Evolutionary conservation across 805 yeast species (phyloP), one percentile per base, ranked within the genome.

Genomic region (Candida anglica): DNA sequence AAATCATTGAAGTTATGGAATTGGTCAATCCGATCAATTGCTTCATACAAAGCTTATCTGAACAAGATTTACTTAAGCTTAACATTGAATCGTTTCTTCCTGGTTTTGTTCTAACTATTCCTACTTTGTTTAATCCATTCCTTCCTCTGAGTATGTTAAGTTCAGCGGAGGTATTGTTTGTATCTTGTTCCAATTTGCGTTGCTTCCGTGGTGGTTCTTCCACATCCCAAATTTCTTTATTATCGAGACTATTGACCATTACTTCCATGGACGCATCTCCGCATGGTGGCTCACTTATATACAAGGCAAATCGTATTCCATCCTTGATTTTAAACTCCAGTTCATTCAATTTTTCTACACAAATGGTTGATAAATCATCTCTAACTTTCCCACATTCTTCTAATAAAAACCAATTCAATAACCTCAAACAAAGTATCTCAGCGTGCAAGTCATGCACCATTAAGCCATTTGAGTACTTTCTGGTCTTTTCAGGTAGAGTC

Each of bases 381-480:
- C 20, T 11, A 4, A 10, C n/a, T 19, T 28, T 41, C 29, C 36
- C 47, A 29, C 45, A 39, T 6, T 27, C 27, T 15, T 34, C 27
- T 11, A 43, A 50, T 15, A 86, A 42, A 33, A 63, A 71, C 43
- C 73, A 56, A 46, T 89, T 89, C 50, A 91, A 77, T 1, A 78
- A 74, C 18, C 98, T 59, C 0, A 89, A 37, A 0, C 83, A 75
- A 11, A 93, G 58, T 2, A 88, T 73, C 50, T 91, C 98, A 0
- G 98, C 97, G 60, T 91, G 98, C 53, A 80, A 66, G 55, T 91
- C 98, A 49, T 91, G 98, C 0, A 91, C 63, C 6, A 87, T 54
- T 13, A 54, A 50, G 0, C 98, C 97, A 0, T 62, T 37, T 2
- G 74, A 60, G 31, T 61, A 59, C 3, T 52, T 40, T 2, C 60